Conservation (phyloP, 192 early-diverging fungal species). For the Chytriomyces sp. region DNA sequence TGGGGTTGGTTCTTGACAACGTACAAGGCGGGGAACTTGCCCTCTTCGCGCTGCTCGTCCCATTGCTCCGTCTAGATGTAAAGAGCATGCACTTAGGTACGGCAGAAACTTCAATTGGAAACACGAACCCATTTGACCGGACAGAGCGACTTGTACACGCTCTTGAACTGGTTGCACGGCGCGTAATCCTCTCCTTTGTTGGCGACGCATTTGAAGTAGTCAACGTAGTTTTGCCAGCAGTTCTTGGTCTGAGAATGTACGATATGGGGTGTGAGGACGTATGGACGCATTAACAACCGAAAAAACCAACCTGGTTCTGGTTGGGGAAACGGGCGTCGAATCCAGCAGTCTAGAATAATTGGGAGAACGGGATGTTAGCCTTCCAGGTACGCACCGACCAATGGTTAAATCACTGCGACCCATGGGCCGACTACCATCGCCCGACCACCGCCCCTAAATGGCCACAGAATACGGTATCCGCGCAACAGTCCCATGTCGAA, state of each 20-base stretch:
- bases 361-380: not conserved
- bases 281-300: too few relatives aligned
- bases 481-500: too few relatives aligned
- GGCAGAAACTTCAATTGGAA: conserved; percentile 4
- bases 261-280: conserved; percentile 14
- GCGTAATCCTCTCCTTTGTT: conserved; percentile 95
- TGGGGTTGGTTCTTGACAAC: conserved; percentile 40
- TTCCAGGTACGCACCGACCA: too few relatives aligned
- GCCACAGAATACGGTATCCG: too few relatives aligned
- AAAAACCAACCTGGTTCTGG: conserved; percentile 82
- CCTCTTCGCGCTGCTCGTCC: conserved; percentile 58
- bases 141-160: conserved; percentile 84
- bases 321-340: conserved; percentile 90
- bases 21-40: conserved; percentile 53
- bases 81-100: not conserved
- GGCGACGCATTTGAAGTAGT: conserved; percentile 84
- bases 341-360: conserved; percentile 43
- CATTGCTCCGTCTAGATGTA: conserved; percentile 49
- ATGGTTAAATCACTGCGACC: too few relatives aligned
- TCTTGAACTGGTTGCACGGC: conserved; percentile 90
- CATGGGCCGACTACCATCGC: too few relatives aligned
- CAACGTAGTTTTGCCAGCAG: conserved; percentile 99
- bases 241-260: conserved; percentile 73
- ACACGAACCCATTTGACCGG: conserved; percentile 88
- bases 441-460: too few relatives aligned